Evolutionary conservation across 2,329 filamentous ascomycete genomes (phyloP), one percentile per base, ranked within the genome.

Genomic region (Gremmenia infestans): DNA sequence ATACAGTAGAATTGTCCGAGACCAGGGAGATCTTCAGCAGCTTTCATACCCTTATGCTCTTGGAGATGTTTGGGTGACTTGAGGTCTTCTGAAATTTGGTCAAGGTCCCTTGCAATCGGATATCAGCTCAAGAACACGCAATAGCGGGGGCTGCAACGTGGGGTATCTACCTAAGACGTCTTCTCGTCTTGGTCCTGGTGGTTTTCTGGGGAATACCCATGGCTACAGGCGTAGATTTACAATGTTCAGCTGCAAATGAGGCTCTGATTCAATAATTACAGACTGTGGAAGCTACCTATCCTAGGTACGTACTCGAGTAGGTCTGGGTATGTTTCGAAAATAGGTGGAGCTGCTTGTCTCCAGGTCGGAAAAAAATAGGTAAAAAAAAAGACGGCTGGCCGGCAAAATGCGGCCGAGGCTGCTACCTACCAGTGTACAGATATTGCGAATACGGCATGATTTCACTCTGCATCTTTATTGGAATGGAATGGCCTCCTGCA

Each of bases 71-170:
- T 88, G 19, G 89, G 81, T 35, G 87, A 88, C 61, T 80, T 77
- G 55, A 97, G 74, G 72, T 99, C 94, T 62, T 85, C 83, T 69
- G 92, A 85, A 72, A 97, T 85, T 75, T 97, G 92, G 73, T 99
- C 94, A 68, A 97, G 80, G 73, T 96, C 93, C 73, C 94, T 94
- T 68, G 67, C 54, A 47, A 47, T 69, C 35, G 19, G 51, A 53
- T 50, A 57, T 42, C 48, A 35, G 23, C 32, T n/a, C 15, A 7
- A 9, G 17, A 19, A 48, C 45, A 40, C 22, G 5, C 35, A 28
- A 19, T 45, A 28, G 35, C 37, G 14, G 3, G n/a, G 14, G 6
- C 11, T 23, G 2, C 7, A 12, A 35, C 35, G 45, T 15, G 42
- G 50, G 37, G 25, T 6, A 40, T 49, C 8, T 74, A 87, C 86